Base-by-base conservation (phyloP, 139 green algal species). In the Closterium sp. region DNA sequence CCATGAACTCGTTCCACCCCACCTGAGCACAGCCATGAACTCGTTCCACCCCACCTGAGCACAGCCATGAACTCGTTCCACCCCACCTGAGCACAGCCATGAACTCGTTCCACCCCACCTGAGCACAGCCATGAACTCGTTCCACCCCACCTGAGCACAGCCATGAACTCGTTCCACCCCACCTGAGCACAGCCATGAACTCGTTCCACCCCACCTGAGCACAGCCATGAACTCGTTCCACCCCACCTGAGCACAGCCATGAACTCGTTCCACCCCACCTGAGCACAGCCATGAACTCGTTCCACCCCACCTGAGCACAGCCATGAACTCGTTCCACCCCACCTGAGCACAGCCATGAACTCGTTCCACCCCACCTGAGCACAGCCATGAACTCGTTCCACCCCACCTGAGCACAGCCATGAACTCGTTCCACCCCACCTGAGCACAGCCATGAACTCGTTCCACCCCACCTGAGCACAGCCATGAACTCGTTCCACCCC, bases 51-150 rank as follows among this genome's bases (percentile, higher is more conserved):
- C 98, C 93, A 99, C 91, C 91, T 94, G 73, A 91, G 30, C 29
- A 94, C 9, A 31, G 91, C 91, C 73, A 94, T 91, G 85, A 97
- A 94, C 94, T 99, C 98, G 94, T 99, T 98, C 93, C 97, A 98
- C 45, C 98, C 98, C 93, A 99, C 91, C 91, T 94, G 73, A 91
- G 30, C 29, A 94, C 9, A 31, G 91, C 91, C 73, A 94, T 91
- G 85, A 97, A 94, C 94, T 99, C 98, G 94, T 99, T 98, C 93
- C 97, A 98, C 45, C 98, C 98, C 93, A 99, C 91, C 91, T 94
- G 73, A 91, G 30, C 29, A 94, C 9, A 31, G 91, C 91, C 73
- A 94, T 91, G 85, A 97, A 94, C 94, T 99, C 98, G 94, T 99
- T 98, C 93, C 97, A 98, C 45, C 98, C 98, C 93, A 99, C 91